Evolutionary conservation across 2,329 filamentous ascomycete species (phyloP).

Genomic region (Penicillium sclerotiorum): DNA sequence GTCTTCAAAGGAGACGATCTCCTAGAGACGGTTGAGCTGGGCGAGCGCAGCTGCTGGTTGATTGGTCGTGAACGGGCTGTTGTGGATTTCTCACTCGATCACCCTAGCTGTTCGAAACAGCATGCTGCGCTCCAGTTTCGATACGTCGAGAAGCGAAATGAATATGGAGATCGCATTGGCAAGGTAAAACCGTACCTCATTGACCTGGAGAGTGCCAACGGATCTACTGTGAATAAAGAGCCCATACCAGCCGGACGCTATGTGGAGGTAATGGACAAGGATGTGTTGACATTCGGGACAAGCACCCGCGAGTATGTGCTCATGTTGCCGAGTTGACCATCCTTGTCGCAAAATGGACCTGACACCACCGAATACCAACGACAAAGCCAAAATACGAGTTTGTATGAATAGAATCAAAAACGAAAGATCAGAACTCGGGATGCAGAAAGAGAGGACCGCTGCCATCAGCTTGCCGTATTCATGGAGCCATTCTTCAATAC

Average conservation of each 20-base stretch:
- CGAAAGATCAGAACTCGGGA: neutral
- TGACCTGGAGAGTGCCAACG: constrained; percentile 91
- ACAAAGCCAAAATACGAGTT: neutral
- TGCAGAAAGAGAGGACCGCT: neutral
- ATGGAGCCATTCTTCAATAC: neutral
- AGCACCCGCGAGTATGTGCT: constrained; percentile 94
- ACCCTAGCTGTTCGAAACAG: constrained; percentile 92
- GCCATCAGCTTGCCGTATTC: neutral
- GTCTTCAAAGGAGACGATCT: constrained; percentile 85
- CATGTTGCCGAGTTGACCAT: constrained; percentile 62
- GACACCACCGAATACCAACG: neutral
- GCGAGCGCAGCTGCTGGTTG: constrained; percentile 82
- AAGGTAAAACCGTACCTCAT: constrained; percentile 86
- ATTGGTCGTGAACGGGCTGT: constrained; percentile 79
- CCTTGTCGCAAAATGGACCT: neutral
- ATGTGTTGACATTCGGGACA: constrained; percentile 83
- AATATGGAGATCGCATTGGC: constrained; percentile 81
- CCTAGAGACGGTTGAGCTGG: constrained; percentile 78
- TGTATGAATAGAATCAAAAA: neutral
- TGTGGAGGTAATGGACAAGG: constrained; percentile 83
- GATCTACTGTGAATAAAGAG: constrained; percentile 79
- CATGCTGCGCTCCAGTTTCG: constrained; percentile 95
- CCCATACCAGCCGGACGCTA: constrained; percentile 74
- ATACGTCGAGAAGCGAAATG: constrained; percentile 77
- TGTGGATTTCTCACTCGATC: constrained; percentile 80